A percentile compares a stretch with the other conserved stretches of the same genome.
These are phyloP conservation scores for Pseudogymnoascus sp. DNA, from an alignment of 2,329 filamentous ascomycete genomes.

Conservation along the genomic window DNA sequence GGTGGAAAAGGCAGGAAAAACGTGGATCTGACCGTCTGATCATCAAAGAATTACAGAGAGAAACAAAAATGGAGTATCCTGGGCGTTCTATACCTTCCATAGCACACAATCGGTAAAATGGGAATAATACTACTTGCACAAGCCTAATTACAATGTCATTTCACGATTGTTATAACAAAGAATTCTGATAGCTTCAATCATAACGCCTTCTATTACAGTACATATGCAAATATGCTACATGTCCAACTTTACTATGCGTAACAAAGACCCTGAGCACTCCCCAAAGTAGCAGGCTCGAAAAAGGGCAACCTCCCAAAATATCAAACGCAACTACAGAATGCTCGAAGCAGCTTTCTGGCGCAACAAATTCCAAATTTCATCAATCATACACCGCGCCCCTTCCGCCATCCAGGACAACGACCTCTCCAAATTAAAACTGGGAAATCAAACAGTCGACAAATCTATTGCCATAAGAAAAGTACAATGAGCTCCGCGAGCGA, in stretches of 20 bases:
- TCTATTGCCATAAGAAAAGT: constrained; percentile 8
- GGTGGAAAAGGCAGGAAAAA: not conserved
- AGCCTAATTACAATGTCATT: not conserved
- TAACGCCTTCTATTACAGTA: constrained; percentile 6
- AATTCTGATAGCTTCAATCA: not conserved
- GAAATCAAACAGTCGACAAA: not conserved
- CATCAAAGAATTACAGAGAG: not conserved
- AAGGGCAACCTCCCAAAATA: not conserved
- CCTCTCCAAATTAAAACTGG: constrained; percentile 4
- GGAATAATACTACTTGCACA: not conserved
- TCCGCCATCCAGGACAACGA: not conserved
- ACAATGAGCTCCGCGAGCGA: not conserved
- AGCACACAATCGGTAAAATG: not conserved
- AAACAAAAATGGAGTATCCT: not conserved
- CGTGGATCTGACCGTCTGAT: not conserved
- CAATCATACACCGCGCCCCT: not conserved
- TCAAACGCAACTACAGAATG: not conserved
- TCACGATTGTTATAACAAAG: not conserved
- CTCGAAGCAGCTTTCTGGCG: constrained; percentile 3
- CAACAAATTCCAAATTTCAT: constrained; percentile 1
- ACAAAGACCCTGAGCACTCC: constrained; percentile 1
- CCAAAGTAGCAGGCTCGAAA: constrained; percentile 1
- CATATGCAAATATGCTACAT: constrained; percentile 6
- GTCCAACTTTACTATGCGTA: constrained; percentile 5
- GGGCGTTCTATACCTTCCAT: not conserved